phyloP scores from a whole-genome alignment of 2,329 filamentous ascomycete species.

The Thelonectria discophora region DNA sequence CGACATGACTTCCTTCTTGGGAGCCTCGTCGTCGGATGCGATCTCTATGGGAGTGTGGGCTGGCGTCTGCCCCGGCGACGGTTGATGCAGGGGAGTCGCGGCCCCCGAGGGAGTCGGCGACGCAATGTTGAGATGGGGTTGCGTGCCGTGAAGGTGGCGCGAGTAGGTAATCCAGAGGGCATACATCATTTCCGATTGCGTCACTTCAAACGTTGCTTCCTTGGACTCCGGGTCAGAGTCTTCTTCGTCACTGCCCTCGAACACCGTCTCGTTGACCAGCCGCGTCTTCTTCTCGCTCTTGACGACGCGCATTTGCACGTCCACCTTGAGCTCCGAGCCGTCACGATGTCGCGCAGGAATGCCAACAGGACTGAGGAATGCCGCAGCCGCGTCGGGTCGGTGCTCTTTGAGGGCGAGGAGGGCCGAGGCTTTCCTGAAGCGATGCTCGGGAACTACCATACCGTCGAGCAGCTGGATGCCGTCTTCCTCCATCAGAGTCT shows the following conservation, averaged over 20 bases:
- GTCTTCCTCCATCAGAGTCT: constrained; percentile 86
- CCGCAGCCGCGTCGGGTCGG: constrained; percentile 77
- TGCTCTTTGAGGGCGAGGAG: constrained; percentile 86
- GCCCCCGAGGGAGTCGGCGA: constrained; percentile 71
- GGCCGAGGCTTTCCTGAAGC: constrained; percentile 88
- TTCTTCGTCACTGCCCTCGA: constrained; percentile 67
- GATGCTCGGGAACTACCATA: constrained; percentile 96
- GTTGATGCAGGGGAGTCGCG: constrained; percentile 79
- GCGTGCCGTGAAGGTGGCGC: constrained; percentile 83
- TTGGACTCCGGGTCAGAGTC: constrained; percentile 51
- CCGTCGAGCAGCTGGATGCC: constrained; percentile 85
- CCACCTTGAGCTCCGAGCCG: constrained; percentile 89
- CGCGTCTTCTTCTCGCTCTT: constrained; percentile 79
- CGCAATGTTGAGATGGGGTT: constrained; percentile 65
- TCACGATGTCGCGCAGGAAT: constrained; percentile 88
- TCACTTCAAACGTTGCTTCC: constrained; percentile 57
- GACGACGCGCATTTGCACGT: constrained; percentile 96
- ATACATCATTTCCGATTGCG: constrained; percentile 82
- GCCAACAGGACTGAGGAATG: constrained; percentile 85
- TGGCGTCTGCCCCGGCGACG: constrained; percentile 76
- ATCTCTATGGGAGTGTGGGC: constrained; percentile 66
- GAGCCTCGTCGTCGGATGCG: constrained; percentile 60
- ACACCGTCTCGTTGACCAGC: constrained; percentile 70
- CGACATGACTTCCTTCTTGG: constrained; percentile 52
- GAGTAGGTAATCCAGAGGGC: constrained; percentile 98